Base-by-base conservation (phyloP, 352 stramenopile species). In the Aphanomyces stellatus region DNA sequence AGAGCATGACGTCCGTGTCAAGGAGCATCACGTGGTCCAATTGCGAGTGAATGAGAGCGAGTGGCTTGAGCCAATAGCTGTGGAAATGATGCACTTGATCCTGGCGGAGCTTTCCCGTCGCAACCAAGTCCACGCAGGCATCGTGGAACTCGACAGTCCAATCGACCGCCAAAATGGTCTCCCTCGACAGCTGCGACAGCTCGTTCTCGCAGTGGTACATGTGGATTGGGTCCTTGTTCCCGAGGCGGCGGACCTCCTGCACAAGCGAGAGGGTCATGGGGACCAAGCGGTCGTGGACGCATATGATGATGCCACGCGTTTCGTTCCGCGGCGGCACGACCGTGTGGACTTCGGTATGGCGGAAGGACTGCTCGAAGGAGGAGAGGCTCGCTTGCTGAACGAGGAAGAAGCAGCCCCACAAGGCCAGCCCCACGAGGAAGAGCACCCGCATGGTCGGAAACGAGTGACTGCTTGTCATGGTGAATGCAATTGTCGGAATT, bases 11-110 rank as follows among this genome's bases (percentile, higher is more conserved):
- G 59, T 83, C 77, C 15, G 80, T 74, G 65, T 88, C 80, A 46
- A 89, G 31, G 13, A 87, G 53, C 6, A 89, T 77, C n/a, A 78
- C 71, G 40, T 89, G 72, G 2, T 72, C 28, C 2, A 88, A 24
- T 37, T 75, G 65, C 1, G 77, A 82, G 53, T 89, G 72, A 35
- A 84, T 68, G 7, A 85, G 55, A 4, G 74, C 74, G 28, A 82
- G 42, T 11, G 51, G 59, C 25, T 72, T 72, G 43, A 72, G 42
- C 42, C 46, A 72, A 22, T 37, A 69, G 34, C 11, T 65, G 24
- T 30, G 66, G 43, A 59, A 70, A 6, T 17, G 30, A 11, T 11
- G 34, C n/a, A 63, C 28, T 48, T 69, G 31, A 24, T 62, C 30
- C 25, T 46, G 2, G 37, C 31, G 30, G 33, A 69, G 46, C 27